Base-by-base conservation (phyloP, 2,329 filamentous ascomycete genomes). In the Didymosphaeria variabile region DNA sequence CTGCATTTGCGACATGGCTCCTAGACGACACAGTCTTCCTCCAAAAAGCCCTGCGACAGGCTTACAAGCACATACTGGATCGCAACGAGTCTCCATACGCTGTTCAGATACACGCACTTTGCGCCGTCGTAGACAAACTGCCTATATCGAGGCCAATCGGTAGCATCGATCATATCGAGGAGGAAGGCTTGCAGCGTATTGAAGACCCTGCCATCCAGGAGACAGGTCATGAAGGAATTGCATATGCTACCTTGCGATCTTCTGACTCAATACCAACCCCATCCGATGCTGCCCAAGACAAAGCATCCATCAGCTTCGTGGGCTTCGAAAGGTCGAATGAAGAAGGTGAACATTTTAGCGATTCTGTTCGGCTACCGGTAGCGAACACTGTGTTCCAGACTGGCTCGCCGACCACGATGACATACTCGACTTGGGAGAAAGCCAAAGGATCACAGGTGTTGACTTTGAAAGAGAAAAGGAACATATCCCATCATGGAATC, bases 381-480 rank as follows among this genome's bases (percentile, higher is more conserved):
- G 89, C 92, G 44, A 92, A 93, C 70, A 96, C 92, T 0, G 80
- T 93, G 7, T 95, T 95, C 72, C 86, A 88, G 42, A 94, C 89
- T 62, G 90, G 88, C 49, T 82, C 81, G 29, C 69, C 67, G 36
- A 69, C 61, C 23, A 74, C 72, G 21, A 70, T 77, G 69, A 70
- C 61, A 17, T 45, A 63, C 2, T 71, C 72, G 1, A 64, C 36
- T 0, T 79, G 75, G 74, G 42, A 54, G 15, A 66, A 50, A 58
- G 69, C 31, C 49, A 68, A 58, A 31, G 66, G 36, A 55, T 60
- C 63, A 15, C 51, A 52, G 32, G 57, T 58, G 26, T 32, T 72
- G 12, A 53, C 40, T 1, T 57, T 71, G 26, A 34, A 60, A 26
- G 52, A 60, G 7, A 67, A 68, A 29, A 55, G 36, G 7, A 54